phyloP scores from a whole-genome alignment of 805 yeast genomes.

The Komagataella populi region DNA sequence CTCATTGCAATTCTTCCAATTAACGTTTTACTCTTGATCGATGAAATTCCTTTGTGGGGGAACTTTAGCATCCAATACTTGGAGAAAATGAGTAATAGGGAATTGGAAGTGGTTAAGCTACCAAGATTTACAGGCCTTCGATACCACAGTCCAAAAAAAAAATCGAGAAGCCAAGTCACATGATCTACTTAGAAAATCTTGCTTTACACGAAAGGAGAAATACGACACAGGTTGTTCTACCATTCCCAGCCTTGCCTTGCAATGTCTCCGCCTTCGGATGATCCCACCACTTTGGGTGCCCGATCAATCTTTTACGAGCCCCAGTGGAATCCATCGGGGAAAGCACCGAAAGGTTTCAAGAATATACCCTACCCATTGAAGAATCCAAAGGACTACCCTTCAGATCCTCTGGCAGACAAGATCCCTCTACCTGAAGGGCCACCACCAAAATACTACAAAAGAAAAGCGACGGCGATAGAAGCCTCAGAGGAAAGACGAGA shows the following conservation, averaged over 20 bases:
- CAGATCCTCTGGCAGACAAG: background rate
- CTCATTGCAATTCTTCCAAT: background rate
- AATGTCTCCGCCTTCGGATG: conserved; percentile 4
- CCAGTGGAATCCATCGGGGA: conserved; percentile 51
- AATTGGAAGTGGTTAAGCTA: background rate
- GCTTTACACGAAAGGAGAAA: background rate
- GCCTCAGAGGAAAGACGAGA: conserved; percentile 5
- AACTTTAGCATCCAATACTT: background rate
- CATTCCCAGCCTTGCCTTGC: background rate
- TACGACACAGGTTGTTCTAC: background rate
- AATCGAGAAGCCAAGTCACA: background rate
- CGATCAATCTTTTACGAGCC: conserved; percentile 50
- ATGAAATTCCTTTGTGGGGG: background rate
- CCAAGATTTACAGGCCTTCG: background rate
- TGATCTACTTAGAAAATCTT: background rate
- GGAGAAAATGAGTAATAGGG: background rate
- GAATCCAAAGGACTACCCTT: conserved; percentile 1
- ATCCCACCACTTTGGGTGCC: conserved; percentile 23
- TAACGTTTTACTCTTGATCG: background rate
- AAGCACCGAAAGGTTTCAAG: conserved; percentile 25
- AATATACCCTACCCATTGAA: conserved; percentile 20
- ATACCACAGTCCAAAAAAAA: background rate
- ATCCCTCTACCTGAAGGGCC: conserved; percentile 23
- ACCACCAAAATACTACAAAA: conserved; percentile 33
- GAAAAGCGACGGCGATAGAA: conserved; percentile 9